Evolutionary conservation across 371 early-diverging fungal genomes (phyloP).

Genomic region (Mortierella sp.): DNA sequence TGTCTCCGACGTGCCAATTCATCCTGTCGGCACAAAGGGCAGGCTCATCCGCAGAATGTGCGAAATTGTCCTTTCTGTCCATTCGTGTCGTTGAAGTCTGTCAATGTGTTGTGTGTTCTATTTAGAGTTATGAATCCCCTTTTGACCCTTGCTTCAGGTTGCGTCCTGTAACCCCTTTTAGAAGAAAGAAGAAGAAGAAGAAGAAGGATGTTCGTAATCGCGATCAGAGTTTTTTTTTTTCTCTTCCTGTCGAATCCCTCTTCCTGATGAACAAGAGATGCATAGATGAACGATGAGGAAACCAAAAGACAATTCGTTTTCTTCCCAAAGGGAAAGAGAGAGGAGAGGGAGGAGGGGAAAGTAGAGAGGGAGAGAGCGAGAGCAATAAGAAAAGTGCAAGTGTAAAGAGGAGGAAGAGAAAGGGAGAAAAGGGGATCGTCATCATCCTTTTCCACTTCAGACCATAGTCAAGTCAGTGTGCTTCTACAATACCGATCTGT

Average conservation of each 20-base stretch:
- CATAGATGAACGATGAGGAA: not conserved
- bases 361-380: not conserved
- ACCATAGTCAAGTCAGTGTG: not conserved
- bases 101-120: not conserved
- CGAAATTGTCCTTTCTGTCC: not conserved
- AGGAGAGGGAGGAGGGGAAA: not conserved
- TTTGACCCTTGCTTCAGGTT: conserved; percentile 9
- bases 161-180: not conserved
- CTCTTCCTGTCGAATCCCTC: not conserved
- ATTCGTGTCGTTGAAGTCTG: not conserved
- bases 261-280: not conserved
- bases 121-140: not conserved
- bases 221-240: not conserved
- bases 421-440: not conserved
- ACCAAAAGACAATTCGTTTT: not conserved
- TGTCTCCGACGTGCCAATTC: too few relatives aligned
- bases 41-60: too few relatives aligned
- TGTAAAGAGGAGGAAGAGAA: not conserved
- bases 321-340: not conserved
- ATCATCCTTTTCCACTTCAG: not conserved
- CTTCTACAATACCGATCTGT: not conserved
- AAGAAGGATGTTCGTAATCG: not conserved
- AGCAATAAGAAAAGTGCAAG: not conserved
- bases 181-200: not conserved
- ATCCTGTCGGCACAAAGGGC: too few relatives aligned